Base-by-base conservation (phyloP, 2,329 filamentous ascomycete species). In the Trichoderma sp. region DNA sequence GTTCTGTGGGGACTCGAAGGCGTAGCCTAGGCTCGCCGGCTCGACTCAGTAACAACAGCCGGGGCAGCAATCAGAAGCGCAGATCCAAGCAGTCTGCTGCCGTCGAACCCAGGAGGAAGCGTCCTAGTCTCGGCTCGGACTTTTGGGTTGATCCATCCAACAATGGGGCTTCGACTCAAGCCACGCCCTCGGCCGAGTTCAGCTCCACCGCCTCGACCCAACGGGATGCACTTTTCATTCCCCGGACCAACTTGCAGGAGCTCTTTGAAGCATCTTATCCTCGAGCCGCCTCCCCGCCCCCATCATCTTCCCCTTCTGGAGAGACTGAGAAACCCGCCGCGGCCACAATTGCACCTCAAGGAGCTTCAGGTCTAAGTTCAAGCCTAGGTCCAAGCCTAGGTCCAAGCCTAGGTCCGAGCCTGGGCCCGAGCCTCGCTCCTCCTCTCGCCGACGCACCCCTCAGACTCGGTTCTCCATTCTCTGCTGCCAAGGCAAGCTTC, bases 401-500 rank as follows among this genome's bases (percentile, higher is more conserved):
- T 6, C 53, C 74, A 7, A 28, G 28, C 26, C 26, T 26, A 26
- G 26, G 26, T 26, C 26, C 26, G 28, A 67, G 72, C 28, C 57
- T 59, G 5, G 57, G 17, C 7, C 53, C 74, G 8, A 67, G 72
- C 13, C 64, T 79, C 32, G 74, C 79, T 8, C 68, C 77, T 75
- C 80, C 82, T 7, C 76, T 78, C 1, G n/a, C 66, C 13, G 57
- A 78, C 3, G 81, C 80, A 1, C 85, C 84, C 53, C 82, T 84
- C 15, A 84, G 88, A 7, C 83, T 91, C 4, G 87, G 89, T 34
- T 91, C 89, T 6, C 89, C 89, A 0, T 91, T 91, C 73, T 81
- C 84, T 8, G 83, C 82, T 39, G 78, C 82, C 11, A 82, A 79
- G 70, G 82, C 85, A 13, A 89, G 86, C 78, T 85, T 88, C 76